Evolutionary conservation across 1,284 basidiomycete species (phyloP).

Genomic region (Chalciporus sp.): DNA sequence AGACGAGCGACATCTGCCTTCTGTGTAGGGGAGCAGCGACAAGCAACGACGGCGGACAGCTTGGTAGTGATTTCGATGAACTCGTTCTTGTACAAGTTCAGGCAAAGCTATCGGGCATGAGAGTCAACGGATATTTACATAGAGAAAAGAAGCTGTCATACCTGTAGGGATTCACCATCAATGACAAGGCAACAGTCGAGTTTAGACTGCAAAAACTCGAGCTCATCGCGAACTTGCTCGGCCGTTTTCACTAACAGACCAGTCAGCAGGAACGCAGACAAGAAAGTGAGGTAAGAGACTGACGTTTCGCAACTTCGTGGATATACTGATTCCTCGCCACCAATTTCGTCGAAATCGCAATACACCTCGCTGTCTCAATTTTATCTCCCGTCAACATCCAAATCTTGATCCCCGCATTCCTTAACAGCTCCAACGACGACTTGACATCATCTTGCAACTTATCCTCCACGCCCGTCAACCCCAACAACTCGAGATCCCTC

Average conservation of each 20-base stretch:
- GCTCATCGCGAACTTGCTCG: constrained; percentile 82
- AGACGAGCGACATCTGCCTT: constrained; percentile 96
- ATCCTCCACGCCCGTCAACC: constrained; percentile 97
- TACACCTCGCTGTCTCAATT: constrained; percentile 98
- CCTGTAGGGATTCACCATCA: constrained; percentile 96
- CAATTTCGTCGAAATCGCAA: constrained; percentile 96
- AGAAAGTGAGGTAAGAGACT: constrained; percentile 31
- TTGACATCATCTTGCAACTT: constrained; percentile 98
- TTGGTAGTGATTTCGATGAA: constrained; percentile 97
- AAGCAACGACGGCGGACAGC: constrained; percentile 94
- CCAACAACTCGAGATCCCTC: constrained; percentile 88
- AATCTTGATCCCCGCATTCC: constrained; percentile 98
- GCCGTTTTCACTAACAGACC: constrained; percentile 72
- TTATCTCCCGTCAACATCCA: constrained; percentile 99
- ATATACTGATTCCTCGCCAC: constrained; percentile 98
- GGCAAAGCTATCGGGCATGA: constrained; percentile 64
- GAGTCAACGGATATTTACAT: neutral
- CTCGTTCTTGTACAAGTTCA: constrained; percentile 88
- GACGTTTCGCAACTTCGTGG: constrained; percentile 93
- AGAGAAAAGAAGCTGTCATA: constrained; percentile 31
- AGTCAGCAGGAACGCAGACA: constrained; percentile 4
- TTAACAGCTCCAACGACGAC: constrained; percentile 87
- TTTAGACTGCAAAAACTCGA: constrained; percentile 96
- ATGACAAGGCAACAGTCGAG: constrained; percentile 98
- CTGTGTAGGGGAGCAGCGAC: constrained; percentile 97